Conservation (phyloP, 306 rosid genomes). For the Ormosia semicastrata region DNA sequence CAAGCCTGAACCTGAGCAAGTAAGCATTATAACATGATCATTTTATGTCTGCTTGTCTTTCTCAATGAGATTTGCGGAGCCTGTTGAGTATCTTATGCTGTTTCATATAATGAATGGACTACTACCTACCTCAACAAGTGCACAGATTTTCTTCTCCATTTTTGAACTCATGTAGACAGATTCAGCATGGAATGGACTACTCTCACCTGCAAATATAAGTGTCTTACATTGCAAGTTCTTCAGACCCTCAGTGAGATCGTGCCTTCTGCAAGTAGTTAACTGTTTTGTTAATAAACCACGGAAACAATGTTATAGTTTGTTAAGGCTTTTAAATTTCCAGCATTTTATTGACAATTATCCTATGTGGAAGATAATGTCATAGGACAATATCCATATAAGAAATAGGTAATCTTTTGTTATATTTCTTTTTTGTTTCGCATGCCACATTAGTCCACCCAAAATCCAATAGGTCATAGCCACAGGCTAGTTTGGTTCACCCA, state of each 20-base stretch:
- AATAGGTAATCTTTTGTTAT: background rate
- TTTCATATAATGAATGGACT: background rate
- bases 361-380: background rate
- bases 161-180: slow-evolving; percentile 64
- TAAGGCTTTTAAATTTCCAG: background rate
- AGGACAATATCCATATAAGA: background rate
- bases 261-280: slow-evolving; percentile 56
- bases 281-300: background rate
- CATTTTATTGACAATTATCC: background rate
- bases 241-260: slow-evolving; percentile 61
- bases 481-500: slow-evolving; percentile 18
- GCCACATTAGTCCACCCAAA: background rate
- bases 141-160: slow-evolving; percentile 55
- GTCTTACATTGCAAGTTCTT: slow-evolving; percentile 73
- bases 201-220: slow-evolving; percentile 81
- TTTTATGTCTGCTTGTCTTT: slow-evolving; percentile 3
- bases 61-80: background rate
- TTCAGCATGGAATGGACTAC: slow-evolving; percentile 77
- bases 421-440: background rate
- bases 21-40: background rate
- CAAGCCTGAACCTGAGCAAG: slow-evolving; percentile 70
- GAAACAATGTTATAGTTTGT: background rate
- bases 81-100: background rate
- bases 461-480: background rate
- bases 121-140: slow-evolving; percentile 71